Evolutionary conservation across 2,329 filamentous ascomycete species (phyloP).

Genomic region (Coleophoma eucalyptorum): DNA sequence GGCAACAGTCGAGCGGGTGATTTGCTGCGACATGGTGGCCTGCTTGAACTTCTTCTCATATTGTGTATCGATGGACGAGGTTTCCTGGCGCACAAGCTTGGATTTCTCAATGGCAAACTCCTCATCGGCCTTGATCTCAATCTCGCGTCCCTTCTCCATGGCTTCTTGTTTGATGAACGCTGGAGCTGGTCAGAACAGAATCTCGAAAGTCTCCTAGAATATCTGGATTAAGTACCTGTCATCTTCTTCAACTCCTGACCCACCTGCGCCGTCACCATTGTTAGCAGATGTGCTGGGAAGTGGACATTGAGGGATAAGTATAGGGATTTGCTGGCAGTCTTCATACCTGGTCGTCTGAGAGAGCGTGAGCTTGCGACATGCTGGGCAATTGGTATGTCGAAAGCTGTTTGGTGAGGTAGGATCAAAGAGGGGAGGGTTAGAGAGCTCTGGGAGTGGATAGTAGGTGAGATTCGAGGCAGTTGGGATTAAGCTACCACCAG

Average conservation of each 20-base stretch:
- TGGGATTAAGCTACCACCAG: background rate
- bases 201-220: background rate
- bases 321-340: background rate
- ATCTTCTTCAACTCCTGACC: constrained; percentile 99
- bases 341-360: constrained; percentile 93
- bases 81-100: constrained; percentile 96
- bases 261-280: constrained; percentile 58
- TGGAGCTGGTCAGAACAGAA: background rate
- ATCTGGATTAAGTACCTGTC: constrained; percentile 46
- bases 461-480: constrained; percentile 7
- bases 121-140: constrained; percentile 97
- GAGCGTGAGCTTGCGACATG: constrained; percentile 91
- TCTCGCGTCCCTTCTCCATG: constrained; percentile 93
- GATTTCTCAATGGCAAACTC: constrained; percentile 99
- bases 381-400: constrained; percentile 37
- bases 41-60: constrained; percentile 99
- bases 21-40: constrained; percentile 97
- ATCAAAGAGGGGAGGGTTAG: constrained; percentile 4
- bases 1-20: constrained; percentile 90
- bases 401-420: constrained; percentile 4
- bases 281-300: constrained; percentile 7
- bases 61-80: constrained; percentile 80
- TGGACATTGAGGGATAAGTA: background rate
- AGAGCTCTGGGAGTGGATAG: constrained; percentile 5
- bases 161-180: constrained; percentile 99